Percentiles rank a stretch among this genome's conserved stretches.
Conservation (phyloP, 176 grass and related monocot genomes). For the Cenchrus fungigraminus region DNA sequence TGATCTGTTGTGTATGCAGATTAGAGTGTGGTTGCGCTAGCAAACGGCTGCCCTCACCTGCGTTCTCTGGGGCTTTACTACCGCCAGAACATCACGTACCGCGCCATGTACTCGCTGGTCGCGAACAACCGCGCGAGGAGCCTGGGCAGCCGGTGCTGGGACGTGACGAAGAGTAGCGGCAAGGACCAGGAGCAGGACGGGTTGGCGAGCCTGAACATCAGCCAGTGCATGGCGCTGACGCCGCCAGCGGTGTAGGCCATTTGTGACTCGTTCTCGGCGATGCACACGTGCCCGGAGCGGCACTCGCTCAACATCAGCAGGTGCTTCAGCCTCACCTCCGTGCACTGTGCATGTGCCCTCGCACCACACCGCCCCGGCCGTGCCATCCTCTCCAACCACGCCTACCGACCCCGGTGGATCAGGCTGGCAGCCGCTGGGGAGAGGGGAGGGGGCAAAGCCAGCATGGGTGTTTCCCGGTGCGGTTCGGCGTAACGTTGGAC, state of each 20-base stretch:
- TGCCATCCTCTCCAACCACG: slow-evolving; percentile 54
- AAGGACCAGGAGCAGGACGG: slow-evolving; percentile 37
- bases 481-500: no score
- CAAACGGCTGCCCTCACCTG: slow-evolving; percentile 61
- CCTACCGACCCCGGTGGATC: slow-evolving; percentile 19
- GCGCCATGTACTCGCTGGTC: slow-evolving; percentile 84
- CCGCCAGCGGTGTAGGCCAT: slow-evolving; percentile 81
- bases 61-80: slow-evolving; percentile 78
- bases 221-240: slow-evolving; percentile 88
- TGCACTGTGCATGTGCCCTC: slow-evolving; percentile 77
- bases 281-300: slow-evolving; percentile 79
- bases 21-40: slow-evolving; percentile 82
- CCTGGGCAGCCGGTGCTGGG: slow-evolving; percentile 41
- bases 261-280: slow-evolving; percentile 79
- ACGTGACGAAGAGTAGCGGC: slow-evolving; percentile 1
- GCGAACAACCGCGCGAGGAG: slow-evolving; percentile 64
- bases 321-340: slow-evolving; percentile 86
- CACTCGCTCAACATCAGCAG: slow-evolving; percentile 93
- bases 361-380: slow-evolving; percentile 47
- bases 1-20: slow-evolving; percentile 34
- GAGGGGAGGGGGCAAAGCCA: no score
- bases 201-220: slow-evolving; percentile 80
- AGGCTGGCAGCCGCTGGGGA: no score
- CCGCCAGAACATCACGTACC: slow-evolving; percentile 92
- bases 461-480: no score